Conservation (phyloP, 805 yeast species). For the Debaryomyces tyrocola region DNA sequence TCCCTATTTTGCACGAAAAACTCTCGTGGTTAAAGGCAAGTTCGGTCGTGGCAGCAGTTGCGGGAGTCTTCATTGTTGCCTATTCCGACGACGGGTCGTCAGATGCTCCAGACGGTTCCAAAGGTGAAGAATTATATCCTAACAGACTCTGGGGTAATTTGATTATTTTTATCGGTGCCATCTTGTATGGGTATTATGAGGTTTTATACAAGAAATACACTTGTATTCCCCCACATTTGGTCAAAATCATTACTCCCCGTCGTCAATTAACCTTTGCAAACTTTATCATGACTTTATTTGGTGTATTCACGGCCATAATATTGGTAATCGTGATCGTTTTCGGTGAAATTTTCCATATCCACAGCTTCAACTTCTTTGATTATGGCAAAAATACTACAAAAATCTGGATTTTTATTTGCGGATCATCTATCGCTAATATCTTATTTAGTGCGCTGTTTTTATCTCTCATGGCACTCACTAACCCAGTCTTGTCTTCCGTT, state of each 20-base stretch:
- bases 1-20: conserved; percentile 66
- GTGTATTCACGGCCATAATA: conserved; percentile 51
- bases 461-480: conserved; percentile 77
- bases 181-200: conserved; percentile 79
- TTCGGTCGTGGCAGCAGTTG: conserved; percentile 69
- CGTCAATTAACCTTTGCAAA: conserved; percentile 82
- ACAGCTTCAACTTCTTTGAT: conserved; percentile 55
- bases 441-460: conserved; percentile 70
- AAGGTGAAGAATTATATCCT: conserved; percentile 44
- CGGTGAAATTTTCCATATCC: conserved; percentile 55
- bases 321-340: conserved; percentile 50
- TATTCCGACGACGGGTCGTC: conserved; percentile 49
- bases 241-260: conserved; percentile 46
- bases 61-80: conserved; percentile 79
- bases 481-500: conserved; percentile 77
- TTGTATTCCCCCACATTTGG: conserved; percentile 66
- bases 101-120: conserved; percentile 10
- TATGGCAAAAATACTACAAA: conserved; percentile 36
- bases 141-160: conserved; percentile 67
- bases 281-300: conserved; percentile 68
- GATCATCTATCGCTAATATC: conserved; percentile 64
- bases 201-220: conserved; percentile 74
- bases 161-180: conserved; percentile 70
- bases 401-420: conserved; percentile 46
- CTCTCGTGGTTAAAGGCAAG: conserved; percentile 61